Evolutionary conservation across 495 filamentous ascomycete genomes (phyloP).

Genomic region (Tuber microsphaerosporum): DNA sequence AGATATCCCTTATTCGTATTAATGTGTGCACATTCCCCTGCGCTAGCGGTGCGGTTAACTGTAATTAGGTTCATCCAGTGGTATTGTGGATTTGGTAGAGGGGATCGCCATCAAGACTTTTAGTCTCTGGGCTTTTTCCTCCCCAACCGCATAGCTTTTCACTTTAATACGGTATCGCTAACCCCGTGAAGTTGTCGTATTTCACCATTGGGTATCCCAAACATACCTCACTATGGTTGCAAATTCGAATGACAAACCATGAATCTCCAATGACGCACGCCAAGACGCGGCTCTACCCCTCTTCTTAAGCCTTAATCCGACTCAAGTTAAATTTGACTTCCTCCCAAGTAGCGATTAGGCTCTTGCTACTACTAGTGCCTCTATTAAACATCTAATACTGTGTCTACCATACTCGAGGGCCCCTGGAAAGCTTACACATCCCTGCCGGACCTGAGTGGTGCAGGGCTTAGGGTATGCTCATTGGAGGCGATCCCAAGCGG

Average conservation of each 20-base stretch:
- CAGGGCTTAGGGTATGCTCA: background rate
- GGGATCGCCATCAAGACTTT: no score
- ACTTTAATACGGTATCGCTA: background rate
- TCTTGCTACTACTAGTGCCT: background rate
- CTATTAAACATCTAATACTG: background rate
- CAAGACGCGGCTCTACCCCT: background rate
- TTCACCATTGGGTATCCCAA: background rate
- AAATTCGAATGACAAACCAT: background rate
- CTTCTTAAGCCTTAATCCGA: background rate
- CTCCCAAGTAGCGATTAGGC: no score
- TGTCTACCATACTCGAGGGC: background rate
- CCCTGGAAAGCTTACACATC: background rate
- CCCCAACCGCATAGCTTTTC: no score
- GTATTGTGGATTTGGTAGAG: no score
- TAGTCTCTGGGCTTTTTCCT: no score
- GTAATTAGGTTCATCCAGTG: no score
- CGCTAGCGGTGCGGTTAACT: no score
- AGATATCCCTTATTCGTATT: no score
- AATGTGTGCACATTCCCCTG: no score
- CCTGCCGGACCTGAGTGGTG: background rate
- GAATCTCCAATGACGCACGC: background rate
- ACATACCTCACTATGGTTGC: background rate
- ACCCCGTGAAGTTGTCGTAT: background rate
- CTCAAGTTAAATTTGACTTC: background rate
- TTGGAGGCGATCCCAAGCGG: background rate